A percentile compares a stretch with the other conserved stretches of the same genome.
Conservation (phyloP, 495 filamentous ascomycete genomes). For the Trichoderma reesei region DNA sequence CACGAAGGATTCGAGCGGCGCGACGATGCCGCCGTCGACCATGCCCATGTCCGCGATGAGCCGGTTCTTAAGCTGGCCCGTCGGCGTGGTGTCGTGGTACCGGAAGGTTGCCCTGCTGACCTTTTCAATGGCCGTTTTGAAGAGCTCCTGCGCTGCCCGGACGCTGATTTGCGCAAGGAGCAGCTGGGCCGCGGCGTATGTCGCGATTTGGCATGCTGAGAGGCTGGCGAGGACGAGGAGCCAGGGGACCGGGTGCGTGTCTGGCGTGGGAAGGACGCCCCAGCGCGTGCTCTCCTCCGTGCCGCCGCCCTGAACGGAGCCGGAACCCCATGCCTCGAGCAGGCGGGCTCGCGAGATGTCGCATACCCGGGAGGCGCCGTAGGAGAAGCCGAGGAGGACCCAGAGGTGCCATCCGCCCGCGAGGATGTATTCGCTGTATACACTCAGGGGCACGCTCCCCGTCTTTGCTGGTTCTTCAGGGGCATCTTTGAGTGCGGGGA, state of each 20-base stretch:
- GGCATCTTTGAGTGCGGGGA: constrained; percentile 22
- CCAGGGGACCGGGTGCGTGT: constrained; percentile 63
- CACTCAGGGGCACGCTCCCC: constrained; percentile 60
- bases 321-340: constrained; percentile 76
- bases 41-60: constrained; percentile 78
- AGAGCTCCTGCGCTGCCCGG: constrained; percentile 61
- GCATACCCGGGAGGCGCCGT: constrained; percentile 44
- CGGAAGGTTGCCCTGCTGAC: constrained; percentile 74
- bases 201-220: constrained; percentile 45
- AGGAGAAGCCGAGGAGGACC: constrained; percentile 43
- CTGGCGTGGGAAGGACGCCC: constrained; percentile 48
- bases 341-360: constrained; percentile 22
- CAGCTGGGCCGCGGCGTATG: constrained; percentile 43
- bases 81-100: constrained; percentile 78
- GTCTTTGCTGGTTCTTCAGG: constrained; percentile 64
- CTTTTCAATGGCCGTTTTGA: constrained; percentile 53
- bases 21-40: constrained; percentile 67
- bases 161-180: constrained; percentile 64
- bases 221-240: constrained; percentile 55
- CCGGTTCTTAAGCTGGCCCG: constrained; percentile 78
- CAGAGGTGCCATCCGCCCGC: constrained; percentile 38
- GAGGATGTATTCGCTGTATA: constrained; percentile 78
- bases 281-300: not conserved
- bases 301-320: constrained; percentile 37
- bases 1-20: constrained; percentile 55